These are phyloP conservation scores for Termitomyces sp. DNA, from an alignment of 768 basidiomycete species.

Conservation along the genomic window DNA sequence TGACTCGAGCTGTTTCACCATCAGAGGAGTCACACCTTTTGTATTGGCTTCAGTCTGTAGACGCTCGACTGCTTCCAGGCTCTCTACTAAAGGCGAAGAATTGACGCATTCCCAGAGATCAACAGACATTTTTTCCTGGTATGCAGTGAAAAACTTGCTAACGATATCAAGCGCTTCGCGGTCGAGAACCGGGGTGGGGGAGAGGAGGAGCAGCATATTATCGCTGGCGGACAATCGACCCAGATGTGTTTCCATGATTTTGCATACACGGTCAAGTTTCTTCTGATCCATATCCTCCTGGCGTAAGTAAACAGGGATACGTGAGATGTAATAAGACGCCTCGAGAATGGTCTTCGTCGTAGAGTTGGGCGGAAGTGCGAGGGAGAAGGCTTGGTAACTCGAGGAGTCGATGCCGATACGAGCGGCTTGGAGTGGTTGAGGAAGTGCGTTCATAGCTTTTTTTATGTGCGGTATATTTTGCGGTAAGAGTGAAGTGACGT, in stretches of 20 bases:
- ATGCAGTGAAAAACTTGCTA: conserved; percentile 35
- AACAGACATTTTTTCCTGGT: conserved; percentile 36
- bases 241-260: conserved; percentile 37
- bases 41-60: conserved; percentile 18
- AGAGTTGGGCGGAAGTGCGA: conserved; percentile 38
- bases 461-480: conserved; percentile 59
- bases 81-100: conserved; percentile 31
- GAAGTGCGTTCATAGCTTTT: conserved; percentile 46
- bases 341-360: conserved; percentile 39
- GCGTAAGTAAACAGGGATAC: conserved; percentile 38
- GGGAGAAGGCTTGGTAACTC: conserved; percentile 15
- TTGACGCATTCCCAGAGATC: conserved; percentile 32
- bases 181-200: conserved; percentile 55
- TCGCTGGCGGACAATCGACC: conserved; percentile 38
- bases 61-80: conserved; percentile 38
- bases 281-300: conserved; percentile 17
- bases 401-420: conserved; percentile 29
- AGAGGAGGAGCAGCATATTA: conserved; percentile 38
- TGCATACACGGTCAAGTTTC: conserved; percentile 23
- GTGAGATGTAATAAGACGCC: conserved; percentile 45
- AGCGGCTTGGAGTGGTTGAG: conserved; percentile 48
- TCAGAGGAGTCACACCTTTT: conserved; percentile 6
- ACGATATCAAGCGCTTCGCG: conserved; percentile 26
- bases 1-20: conserved; percentile 48
- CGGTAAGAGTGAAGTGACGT: conserved; percentile 65